Conservation (phyloP, 2,329 filamentous ascomycete genomes). For the Aspergillus brunneoviolaceus region DNA sequence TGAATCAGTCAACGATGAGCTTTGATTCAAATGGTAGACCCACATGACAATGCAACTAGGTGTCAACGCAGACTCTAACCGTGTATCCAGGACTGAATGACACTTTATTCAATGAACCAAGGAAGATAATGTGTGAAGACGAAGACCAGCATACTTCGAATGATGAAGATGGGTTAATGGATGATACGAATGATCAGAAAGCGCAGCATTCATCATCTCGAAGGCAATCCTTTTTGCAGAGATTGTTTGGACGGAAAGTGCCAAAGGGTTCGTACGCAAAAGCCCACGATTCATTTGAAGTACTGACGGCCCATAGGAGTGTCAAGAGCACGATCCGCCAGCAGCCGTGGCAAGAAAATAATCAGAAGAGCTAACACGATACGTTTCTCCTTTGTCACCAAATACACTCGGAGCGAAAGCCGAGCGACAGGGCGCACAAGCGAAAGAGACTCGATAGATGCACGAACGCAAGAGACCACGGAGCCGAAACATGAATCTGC, state of each 20-base stretch:
- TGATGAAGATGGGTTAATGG: constrained; percentile 13
- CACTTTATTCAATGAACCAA: constrained; percentile 10
- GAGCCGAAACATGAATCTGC: constrained; percentile 14
- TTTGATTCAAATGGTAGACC: constrained; percentile 19
- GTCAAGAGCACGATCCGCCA: constrained; percentile 24
- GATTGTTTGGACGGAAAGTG: constrained; percentile 27
- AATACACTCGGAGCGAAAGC: constrained; percentile 18
- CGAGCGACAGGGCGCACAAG: constrained; percentile 16
- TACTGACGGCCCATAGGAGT: constrained; percentile 19
- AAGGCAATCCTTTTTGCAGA: constrained; percentile 26
- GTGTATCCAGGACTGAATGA: constrained; percentile 11
- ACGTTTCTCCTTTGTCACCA: constrained; percentile 30
- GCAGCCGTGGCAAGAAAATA: constrained; percentile 25
- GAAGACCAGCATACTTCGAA: constrained; percentile 16
- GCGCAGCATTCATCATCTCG: constrained; percentile 17
- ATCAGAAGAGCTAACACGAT: constrained; percentile 30
- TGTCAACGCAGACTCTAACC: neutral
- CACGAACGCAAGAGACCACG: neutral
- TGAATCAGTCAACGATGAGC: constrained; percentile 15
- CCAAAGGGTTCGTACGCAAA: constrained; percentile 22
- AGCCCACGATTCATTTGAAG: neutral
- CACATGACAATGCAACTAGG: neutral
- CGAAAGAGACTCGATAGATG: constrained; percentile 13
- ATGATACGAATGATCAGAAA: constrained; percentile 7
- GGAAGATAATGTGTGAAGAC: constrained; percentile 22